These are phyloP conservation scores for Solanum sitiens DNA, from an alignment of 257 asterid species.

Conservation along the genomic window DNA sequence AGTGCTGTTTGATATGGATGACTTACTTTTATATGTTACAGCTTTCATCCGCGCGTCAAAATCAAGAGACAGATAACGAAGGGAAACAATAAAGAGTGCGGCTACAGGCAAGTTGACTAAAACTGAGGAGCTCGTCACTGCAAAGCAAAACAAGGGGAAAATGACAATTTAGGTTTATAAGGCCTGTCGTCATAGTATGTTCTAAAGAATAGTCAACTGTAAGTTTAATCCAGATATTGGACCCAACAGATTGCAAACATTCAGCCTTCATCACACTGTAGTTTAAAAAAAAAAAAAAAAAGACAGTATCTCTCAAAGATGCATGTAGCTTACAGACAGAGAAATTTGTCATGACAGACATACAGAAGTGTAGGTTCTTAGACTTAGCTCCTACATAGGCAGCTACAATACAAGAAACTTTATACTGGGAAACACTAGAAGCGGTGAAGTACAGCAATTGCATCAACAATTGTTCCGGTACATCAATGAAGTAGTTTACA, in stretches of 20 bases:
- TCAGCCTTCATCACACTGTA: background rate
- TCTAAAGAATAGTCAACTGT: background rate
- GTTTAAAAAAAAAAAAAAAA: background rate
- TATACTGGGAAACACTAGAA: background rate
- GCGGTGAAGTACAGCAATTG: background rate
- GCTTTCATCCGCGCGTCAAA: constrained; percentile 74
- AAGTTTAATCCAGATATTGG: background rate
- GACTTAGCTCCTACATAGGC: background rate
- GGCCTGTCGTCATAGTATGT: background rate
- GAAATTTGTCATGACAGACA: background rate
- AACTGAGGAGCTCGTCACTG: constrained; percentile 92
- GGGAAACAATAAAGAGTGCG: constrained; percentile 42
- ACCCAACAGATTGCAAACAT: background rate
- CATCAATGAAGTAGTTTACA: background rate
- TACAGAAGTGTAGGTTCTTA: background rate
- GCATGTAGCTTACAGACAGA: background rate
- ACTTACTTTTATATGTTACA: constrained; percentile 55
- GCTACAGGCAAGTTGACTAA: constrained; percentile 89
- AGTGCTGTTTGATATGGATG: constrained; percentile 28
- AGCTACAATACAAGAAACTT: background rate
- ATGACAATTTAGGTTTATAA: background rate
- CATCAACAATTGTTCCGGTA: background rate
- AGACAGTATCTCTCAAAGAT: background rate
- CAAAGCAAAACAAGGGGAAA: background rate
- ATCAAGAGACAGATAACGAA: constrained; percentile 77